Evolutionary conservation across 345 rosid species (phyloP).

Genomic region (Gossypium thurberi): DNA sequence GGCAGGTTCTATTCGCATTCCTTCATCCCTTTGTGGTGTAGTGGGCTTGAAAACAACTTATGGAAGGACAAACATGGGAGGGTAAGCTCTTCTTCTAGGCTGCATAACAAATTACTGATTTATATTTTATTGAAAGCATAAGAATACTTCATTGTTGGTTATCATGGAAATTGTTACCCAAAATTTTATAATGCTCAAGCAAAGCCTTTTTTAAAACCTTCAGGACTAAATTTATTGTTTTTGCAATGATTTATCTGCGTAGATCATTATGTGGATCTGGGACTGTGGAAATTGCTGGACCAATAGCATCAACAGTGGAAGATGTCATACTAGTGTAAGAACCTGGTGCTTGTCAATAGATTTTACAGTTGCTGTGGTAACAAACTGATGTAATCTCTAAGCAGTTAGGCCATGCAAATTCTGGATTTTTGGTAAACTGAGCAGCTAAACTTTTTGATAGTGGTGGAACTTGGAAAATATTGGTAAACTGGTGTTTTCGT

Average conservation of each 20-base stretch:
- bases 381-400: neutral
- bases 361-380: neutral
- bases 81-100: slow-evolving; percentile 35
- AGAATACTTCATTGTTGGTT: neutral
- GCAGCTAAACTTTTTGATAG: neutral
- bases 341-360: slow-evolving; percentile 8
- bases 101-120: neutral
- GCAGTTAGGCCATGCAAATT: neutral
- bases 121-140: neutral
- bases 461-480: neutral
- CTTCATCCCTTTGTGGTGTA: slow-evolving; percentile 79
- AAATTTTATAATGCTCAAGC: neutral
- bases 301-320: slow-evolving; percentile 73
- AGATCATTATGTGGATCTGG: slow-evolving; percentile 67
- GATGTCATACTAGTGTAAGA: slow-evolving; percentile 79
- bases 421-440: neutral
- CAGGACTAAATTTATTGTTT: neutral
- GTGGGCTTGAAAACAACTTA: slow-evolving; percentile 84
- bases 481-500: neutral
- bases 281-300: slow-evolving; percentile 82
- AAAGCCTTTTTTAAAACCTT: neutral
- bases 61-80: slow-evolving; percentile 64
- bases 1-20: slow-evolving; percentile 81
- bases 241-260: slow-evolving; percentile 16
- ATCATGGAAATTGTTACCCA: neutral